Evolutionary conservation across 306 rosid species (phyloP), one percentile per base, ranked within the genome.

Genomic region (cucumber (Cucumis sativus)): DNA sequence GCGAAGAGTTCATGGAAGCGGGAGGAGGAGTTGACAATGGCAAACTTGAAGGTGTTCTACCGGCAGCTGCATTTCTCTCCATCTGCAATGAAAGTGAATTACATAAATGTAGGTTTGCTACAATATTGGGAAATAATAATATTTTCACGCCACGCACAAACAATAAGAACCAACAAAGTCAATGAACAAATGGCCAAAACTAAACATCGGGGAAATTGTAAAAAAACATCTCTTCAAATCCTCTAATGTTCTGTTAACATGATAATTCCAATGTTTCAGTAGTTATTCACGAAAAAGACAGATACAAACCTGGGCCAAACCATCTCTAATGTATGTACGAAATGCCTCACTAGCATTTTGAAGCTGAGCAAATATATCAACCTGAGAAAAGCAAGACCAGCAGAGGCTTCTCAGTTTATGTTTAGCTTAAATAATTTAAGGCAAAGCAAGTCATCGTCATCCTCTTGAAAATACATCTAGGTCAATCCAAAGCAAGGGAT

Each of bases 341-440:
- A 96, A 96, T 65, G 98, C 98, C 92, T 92, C 99, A 17, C 99
- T 96, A 16, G 99, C 99, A 85, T 96, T 96, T 85, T 89, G 94
- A 77, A 96, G 99, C 85, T 96, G 99, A 82, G 96, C 58, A 83
- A 96, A 96, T 82, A 96, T 96, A 86, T 96, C 99, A 75, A 92
- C 98, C 99, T 96, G 88, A 77, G 71, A 86, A 47, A 82, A 62
- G n/a, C 57, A 52, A 12, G 25, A 28, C 8, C 20, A 14, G 40
- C 75, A 47, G 18, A 70, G 40, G 75, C 58, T 70, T 70, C 55
- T 43, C 52, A 47, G 35, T 72, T 72, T 51, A 51, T 16, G 5
- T 33, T 33, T 33, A 33, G 3, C 4, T 33, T 33, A 33, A 30
- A 33, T 33, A 33, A 45, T 28, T 71, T 51, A 4, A 51, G 16